phyloP scores from a whole-genome alignment of 257 asterid genomes.

The Solanum virginianum region DNA sequence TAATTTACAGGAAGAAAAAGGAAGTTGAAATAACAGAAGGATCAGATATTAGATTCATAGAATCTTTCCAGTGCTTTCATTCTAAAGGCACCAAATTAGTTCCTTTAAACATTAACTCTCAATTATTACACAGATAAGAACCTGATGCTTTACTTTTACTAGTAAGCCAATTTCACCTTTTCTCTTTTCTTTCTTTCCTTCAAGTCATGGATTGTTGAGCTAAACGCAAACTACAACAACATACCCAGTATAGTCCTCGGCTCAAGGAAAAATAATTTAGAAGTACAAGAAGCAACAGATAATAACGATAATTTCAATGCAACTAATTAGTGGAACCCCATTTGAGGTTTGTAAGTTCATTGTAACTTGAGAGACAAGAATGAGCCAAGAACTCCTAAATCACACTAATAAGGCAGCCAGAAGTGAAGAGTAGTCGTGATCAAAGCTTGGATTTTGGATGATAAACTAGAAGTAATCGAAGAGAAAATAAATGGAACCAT shows the following conservation, averaged over 20 bases:
- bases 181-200: not conserved
- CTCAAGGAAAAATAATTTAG: not conserved
- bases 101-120: slow-evolving; percentile 19
- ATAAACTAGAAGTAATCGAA: not conserved
- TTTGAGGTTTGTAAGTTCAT: not conserved
- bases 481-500: not conserved
- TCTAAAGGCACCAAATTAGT: not conserved
- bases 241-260: no score
- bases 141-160: slow-evolving; percentile 32
- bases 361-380: not conserved
- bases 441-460: not conserved
- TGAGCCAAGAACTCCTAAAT: not conserved
- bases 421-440: not conserved
- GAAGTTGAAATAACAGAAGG: not conserved
- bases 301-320: not conserved
- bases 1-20: not conserved
- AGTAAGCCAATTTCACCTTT: slow-evolving; percentile 12
- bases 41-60: slow-evolving; percentile 17
- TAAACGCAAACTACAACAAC: not conserved
- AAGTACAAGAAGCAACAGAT: not conserved
- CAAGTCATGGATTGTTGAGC: not conserved
- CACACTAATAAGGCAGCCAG: not conserved
- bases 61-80: slow-evolving; percentile 6
- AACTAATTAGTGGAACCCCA: not conserved
- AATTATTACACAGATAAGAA: slow-evolving; percentile 39